Evolutionary conservation across 306 rosid species (phyloP).

Genomic region (Prunus mume): DNA sequence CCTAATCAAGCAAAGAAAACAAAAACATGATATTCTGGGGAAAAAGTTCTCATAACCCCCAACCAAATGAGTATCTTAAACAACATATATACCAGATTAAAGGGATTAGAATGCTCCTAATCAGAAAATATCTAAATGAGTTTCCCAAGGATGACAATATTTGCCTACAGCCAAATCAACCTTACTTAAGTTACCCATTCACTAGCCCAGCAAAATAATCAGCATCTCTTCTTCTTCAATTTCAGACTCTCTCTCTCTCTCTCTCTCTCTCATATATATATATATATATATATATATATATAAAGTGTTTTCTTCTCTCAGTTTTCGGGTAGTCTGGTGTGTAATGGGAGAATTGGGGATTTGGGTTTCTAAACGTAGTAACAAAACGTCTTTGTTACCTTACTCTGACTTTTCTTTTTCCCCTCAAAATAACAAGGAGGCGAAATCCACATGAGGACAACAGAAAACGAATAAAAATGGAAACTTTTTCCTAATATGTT

Average conservation of each 20-base stretch:
- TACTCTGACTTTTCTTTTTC: neutral
- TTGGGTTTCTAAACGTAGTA: neutral
- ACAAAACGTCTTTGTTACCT: neutral
- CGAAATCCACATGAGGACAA: neutral
- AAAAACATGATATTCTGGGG: neutral
- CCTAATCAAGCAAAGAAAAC: neutral
- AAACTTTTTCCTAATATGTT: neutral
- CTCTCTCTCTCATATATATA: too few relatives aligned
- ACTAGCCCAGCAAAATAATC: slow-evolving; percentile 2
- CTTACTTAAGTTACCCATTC: neutral
- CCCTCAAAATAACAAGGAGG: neutral
- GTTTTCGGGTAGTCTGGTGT: too few relatives aligned
- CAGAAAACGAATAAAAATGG: neutral
- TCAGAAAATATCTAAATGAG: slow-evolving; percentile 3
- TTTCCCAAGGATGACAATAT: neutral
- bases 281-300: too few relatives aligned
- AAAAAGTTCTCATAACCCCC: neutral
- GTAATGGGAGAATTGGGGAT: neutral
- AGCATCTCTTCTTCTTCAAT: neutral
- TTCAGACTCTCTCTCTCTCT: neutral
- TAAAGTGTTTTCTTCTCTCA: too few relatives aligned
- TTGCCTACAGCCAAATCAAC: neutral
- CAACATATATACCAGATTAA: neutral
- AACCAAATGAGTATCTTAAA: neutral
- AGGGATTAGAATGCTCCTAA: neutral